Evolutionary conservation across 2,329 filamentous ascomycete genomes (phyloP).

Genomic region (Trichoderma koningii): DNA sequence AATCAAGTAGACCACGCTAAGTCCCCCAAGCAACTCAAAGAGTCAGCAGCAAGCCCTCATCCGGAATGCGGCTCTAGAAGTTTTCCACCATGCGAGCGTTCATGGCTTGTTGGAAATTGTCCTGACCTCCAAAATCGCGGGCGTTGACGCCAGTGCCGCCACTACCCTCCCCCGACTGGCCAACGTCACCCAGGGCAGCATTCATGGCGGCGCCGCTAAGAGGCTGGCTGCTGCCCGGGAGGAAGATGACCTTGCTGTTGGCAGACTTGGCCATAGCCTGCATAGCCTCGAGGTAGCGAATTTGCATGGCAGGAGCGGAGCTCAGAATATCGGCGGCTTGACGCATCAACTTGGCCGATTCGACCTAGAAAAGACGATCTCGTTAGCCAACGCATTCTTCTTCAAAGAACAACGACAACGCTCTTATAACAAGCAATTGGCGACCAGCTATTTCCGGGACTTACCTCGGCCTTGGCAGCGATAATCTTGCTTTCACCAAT

Average conservation of each 20-base stretch:
- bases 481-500: constrained; percentile 99
- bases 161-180: constrained; percentile 46
- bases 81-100: constrained; percentile 83
- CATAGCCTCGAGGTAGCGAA: constrained; percentile 97
- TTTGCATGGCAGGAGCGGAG: constrained; percentile 95
- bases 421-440: background rate
- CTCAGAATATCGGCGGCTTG: constrained; percentile 92
- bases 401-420: no score
- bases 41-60: constrained; percentile 37
- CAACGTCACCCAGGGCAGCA: constrained; percentile 45
- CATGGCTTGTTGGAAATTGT: constrained; percentile 73
- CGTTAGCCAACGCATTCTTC: constrained; percentile 17
- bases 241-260: constrained; percentile 85
- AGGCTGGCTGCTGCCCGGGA: constrained; percentile 64
- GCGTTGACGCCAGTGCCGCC: constrained; percentile 52
- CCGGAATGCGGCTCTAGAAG: constrained; percentile 58
- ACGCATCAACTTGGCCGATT: constrained; percentile 90
- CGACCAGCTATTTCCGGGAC: constrained; percentile 1
- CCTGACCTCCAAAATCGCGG: constrained; percentile 54
- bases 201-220: constrained; percentile 49
- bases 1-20: constrained; percentile 44
- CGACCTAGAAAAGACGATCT: constrained; percentile 56
- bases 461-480: constrained; percentile 82
- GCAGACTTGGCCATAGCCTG: constrained; percentile 96
- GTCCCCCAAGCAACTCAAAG: constrained; percentile 34